These are phyloP conservation scores for Coix lacrymajobi DNA, from an alignment of 176 grass and related monocot genomes.

Conservation along the genomic window DNA sequence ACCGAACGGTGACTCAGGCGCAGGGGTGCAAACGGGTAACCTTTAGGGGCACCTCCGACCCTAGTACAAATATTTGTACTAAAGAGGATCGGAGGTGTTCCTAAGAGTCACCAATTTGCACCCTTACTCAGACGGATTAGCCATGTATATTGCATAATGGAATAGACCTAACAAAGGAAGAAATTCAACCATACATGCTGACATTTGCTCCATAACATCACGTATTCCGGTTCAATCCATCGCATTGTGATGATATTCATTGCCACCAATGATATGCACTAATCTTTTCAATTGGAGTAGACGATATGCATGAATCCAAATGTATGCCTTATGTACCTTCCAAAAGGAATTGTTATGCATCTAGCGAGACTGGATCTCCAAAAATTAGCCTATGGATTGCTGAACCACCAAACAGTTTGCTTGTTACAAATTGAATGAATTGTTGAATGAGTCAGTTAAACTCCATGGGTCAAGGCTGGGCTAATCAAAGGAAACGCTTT, in stretches of 20 bases:
- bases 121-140: too few species aligned
- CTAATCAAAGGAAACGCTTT: not conserved
- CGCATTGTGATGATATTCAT: not conserved
- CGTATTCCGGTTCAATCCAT: constrained; percentile 3
- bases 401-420: not conserved
- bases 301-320: too few species aligned
- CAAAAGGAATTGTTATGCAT: not conserved
- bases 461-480: not conserved
- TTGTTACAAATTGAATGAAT: not conserved
- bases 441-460: constrained; percentile 13
- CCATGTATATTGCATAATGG: not conserved
- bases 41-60: too few species aligned
- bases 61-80: too few species aligned
- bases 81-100: too few species aligned
- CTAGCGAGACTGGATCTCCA: not conserved
- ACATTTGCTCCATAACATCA: constrained; percentile 20
- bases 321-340: not conserved
- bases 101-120: too few species aligned
- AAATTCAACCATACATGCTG: not conserved
- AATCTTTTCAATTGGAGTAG: too few species aligned
- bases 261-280: constrained; percentile 1
- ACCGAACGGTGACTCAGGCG: too few species aligned
- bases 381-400: not conserved
- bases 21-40: too few species aligned
- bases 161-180: constrained; percentile 3